Evolutionary conservation across 768 basidiomycete genomes (phyloP).

Genomic region (Leccinum arenicola): DNA sequence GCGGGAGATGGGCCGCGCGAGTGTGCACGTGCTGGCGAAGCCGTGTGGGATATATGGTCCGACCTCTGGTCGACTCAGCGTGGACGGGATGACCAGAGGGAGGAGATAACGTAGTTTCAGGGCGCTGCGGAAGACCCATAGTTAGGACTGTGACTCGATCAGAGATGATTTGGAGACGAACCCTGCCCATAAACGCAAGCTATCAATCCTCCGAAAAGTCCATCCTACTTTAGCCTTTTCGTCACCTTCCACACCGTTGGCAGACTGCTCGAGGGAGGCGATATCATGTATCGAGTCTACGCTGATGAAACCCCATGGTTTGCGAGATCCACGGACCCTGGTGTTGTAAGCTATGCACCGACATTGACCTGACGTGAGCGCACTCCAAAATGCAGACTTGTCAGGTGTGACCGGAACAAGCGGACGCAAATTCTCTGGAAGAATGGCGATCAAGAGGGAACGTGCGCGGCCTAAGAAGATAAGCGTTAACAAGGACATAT

Average conservation of each 20-base stretch:
- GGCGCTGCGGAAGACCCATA: slow-evolving; percentile 45
- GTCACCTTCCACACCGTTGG: slow-evolving; percentile 33
- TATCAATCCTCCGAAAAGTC: slow-evolving; percentile 87
- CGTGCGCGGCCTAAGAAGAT: slow-evolving; percentile 57
- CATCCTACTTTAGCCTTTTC: slow-evolving; percentile 58
- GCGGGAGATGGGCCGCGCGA: slow-evolving; percentile 25
- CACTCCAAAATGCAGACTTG: slow-evolving; percentile 43
- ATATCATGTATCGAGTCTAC: slow-evolving; percentile 79
- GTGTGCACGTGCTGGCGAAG: slow-evolving; percentile 18
- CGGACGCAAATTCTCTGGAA: slow-evolving; percentile 55
- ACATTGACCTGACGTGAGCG: slow-evolving; percentile 72
- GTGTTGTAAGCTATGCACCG: slow-evolving; percentile 81
- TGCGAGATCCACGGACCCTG: slow-evolving; percentile 73
- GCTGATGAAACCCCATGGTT: slow-evolving; percentile 88
- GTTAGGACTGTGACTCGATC: background rate
- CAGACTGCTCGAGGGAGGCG: slow-evolving; percentile 55
- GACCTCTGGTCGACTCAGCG: slow-evolving; percentile 31
- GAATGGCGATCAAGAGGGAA: slow-evolving; percentile 54
- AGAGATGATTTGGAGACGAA: slow-evolving; percentile 36
- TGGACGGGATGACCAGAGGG: slow-evolving; percentile 56
- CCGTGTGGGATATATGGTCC: slow-evolving; percentile 24
- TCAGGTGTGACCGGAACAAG: slow-evolving; percentile 35
- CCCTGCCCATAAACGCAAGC: slow-evolving; percentile 83
- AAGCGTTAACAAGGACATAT: slow-evolving; percentile 2
- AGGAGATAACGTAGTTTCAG: slow-evolving; percentile 80